phyloP scores from a whole-genome alignment of 2,329 filamentous ascomycete species.

The Aspergillus transmontanensis region DNA sequence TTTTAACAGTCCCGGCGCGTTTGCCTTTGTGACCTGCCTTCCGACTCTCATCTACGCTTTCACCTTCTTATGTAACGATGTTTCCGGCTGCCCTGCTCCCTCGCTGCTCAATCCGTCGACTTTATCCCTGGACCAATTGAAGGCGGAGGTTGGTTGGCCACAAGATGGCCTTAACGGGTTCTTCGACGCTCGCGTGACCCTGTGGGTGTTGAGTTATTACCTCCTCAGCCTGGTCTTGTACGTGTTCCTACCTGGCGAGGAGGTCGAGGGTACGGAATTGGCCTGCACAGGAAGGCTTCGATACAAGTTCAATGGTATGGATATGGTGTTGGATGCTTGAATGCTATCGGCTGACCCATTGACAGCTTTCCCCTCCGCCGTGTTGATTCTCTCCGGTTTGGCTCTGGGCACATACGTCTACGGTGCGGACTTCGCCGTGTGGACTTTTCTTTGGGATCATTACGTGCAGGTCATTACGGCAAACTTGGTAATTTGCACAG shows the following conservation, averaged over 20 bases:
- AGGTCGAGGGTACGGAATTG: conserved; percentile 71
- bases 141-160: conserved; percentile 81
- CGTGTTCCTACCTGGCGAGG: conserved; percentile 72
- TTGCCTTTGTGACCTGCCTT: conserved; percentile 76
- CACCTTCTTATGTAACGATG: conserved; percentile 86
- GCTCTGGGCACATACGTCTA: conserved; percentile 74
- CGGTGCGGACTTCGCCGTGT: conserved; percentile 81
- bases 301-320: conserved; percentile 78
- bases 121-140: conserved; percentile 71
- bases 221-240: conserved; percentile 74
- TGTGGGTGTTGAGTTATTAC: conserved; percentile 78
- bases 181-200: conserved; percentile 67
- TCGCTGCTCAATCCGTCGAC: conserved; percentile 73
- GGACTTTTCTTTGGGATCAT: conserved; percentile 92
- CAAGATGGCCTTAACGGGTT: conserved; percentile 69
- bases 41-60: conserved; percentile 78
- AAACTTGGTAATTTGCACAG: conserved; percentile 75
- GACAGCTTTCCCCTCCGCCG: conserved; percentile 72
- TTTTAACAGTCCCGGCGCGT: conserved; percentile 67
- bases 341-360: conserved; percentile 20
- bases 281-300: conserved; percentile 71
- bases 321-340: conserved; percentile 16
- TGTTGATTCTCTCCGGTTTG: conserved; percentile 70
- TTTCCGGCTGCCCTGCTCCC: conserved; percentile 86
- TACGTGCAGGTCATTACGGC: conserved; percentile 82